These are phyloP conservation scores for Geranomyces michiganensis DNA, from an alignment of 192 early-diverging fungal genomes.

Conservation along the genomic window DNA sequence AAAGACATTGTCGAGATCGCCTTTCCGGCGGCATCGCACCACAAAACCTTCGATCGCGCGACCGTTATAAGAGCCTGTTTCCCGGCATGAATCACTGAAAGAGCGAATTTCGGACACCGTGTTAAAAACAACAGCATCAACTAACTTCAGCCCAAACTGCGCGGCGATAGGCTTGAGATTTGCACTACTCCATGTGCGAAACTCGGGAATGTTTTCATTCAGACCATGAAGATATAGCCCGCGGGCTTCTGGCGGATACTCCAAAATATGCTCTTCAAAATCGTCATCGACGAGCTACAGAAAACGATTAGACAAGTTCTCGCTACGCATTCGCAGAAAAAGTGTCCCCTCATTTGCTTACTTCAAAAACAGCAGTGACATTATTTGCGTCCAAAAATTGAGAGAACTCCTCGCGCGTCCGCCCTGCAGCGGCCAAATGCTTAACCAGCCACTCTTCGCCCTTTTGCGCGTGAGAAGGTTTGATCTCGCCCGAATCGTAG, in stretches of 20 bases:
- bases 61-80: conserved; percentile 66
- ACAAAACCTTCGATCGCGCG: conserved; percentile 91
- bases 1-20: conserved; percentile 27
- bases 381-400: conserved; percentile 71
- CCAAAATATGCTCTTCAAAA: conserved; percentile 94
- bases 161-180: conserved; percentile 65
- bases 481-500: conserved; percentile 5
- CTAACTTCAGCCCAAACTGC: conserved; percentile 72
- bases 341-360: conserved; percentile 28
- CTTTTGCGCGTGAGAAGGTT: conserved; percentile 64
- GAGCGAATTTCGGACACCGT: conserved; percentile 63
- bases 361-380: conserved; percentile 83
- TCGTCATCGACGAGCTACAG: conserved; percentile 88
- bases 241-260: conserved; percentile 73
- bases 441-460: conserved; percentile 72
- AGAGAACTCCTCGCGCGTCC: conserved; percentile 68
- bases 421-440: conserved; percentile 63
- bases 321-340: background rate
- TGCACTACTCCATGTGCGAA: conserved; percentile 71
- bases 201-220: conserved; percentile 75
- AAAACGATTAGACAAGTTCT: background rate
- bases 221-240: conserved; percentile 93
- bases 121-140: conserved; percentile 57
- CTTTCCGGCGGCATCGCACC: conserved; percentile 66
- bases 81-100: conserved; percentile 70